Evolutionary conservation across 352 stramenopile genomes (phyloP), one percentile per base, ranked within the genome.

Genomic region (Globisporangium carolinianum): DNA sequence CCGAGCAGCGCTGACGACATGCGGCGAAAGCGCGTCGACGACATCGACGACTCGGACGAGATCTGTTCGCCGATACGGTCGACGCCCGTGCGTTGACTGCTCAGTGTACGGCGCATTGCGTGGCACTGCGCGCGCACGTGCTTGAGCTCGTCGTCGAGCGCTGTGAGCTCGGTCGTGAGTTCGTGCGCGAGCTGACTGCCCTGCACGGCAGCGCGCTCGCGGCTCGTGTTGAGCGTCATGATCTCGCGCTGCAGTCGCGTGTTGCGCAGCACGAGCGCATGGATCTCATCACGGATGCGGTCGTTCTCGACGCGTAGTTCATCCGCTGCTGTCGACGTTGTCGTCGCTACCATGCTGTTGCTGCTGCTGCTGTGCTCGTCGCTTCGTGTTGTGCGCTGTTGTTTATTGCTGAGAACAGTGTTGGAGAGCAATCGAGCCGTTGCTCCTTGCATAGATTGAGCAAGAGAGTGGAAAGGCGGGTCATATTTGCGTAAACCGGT

Each of bases 191-290:
- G 71, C n/a, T 75, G 59, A 55, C 68, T 68, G 52, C 75, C 72
- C 1, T 66, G 39, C 8, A 59, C 65, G 37, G 76, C 65, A 4
- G 83, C 66, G 45, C 71, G 62, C 47, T 87, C 72, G 55, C 72
- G 76, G 41, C 79, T 68, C 24, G 60, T 70, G 54, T 76, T 71
- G 38, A 87, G 67, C 53, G 65, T 51, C 66, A 75, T 66, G 51
- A 84, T 67, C 56, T 90, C 77, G 72, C 75, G 74, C 68, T 90
- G 72, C 62, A 88, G 77, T 43, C 66, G 74, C 49, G 67, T 83
- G 64, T 90, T 90, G 68, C 70, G 63, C 51, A 70, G 67, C 48
- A 83, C 67, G 58, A 88, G 68, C 55, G 62, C 66, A 51, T 86
- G 67, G 57, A 90, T 86, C 65, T 88, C 70, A 47, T 73, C 65